Conservation (phyloP, 306 rosid genomes). For the Vachellia pachyceras region DNA sequence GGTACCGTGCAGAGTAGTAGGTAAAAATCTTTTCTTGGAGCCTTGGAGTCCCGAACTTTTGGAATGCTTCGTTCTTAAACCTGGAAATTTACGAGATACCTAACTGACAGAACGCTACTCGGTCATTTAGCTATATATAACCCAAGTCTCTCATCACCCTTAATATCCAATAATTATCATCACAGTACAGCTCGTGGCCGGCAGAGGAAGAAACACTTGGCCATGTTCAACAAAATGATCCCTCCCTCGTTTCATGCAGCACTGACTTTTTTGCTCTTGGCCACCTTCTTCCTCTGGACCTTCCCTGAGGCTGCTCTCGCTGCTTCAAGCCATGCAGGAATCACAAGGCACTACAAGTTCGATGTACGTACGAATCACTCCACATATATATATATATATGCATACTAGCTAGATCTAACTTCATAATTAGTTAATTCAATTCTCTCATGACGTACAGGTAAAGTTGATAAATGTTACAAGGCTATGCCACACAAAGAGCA, state of each 20-base stretch:
- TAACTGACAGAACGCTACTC: slow-evolving; percentile 45
- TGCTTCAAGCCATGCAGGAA: slow-evolving; percentile 45
- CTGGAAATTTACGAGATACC: slow-evolving; percentile 19
- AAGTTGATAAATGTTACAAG: slow-evolving; percentile 57
- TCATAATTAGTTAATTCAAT: too few species aligned
- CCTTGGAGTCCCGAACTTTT: slow-evolving; percentile 5
- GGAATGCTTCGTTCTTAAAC: slow-evolving; percentile 40
- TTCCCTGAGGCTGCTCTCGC: slow-evolving; percentile 43
- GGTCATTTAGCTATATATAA: slow-evolving; percentile 20
- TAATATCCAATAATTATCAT: background rate
- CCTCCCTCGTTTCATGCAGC: slow-evolving; percentile 34
- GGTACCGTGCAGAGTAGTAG: slow-evolving; percentile 50
- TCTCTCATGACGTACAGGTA: slow-evolving; percentile 43
- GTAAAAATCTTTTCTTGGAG: slow-evolving; percentile 20
- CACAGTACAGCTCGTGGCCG: background rate
- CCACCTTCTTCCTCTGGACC: slow-evolving; percentile 38
- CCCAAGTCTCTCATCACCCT: slow-evolving; percentile 18
- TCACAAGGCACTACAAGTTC: slow-evolving; percentile 71
- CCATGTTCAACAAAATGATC: background rate
- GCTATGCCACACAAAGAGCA: slow-evolving; percentile 65
- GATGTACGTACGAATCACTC: slow-evolving; percentile 52
- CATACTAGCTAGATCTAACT: too few species aligned
- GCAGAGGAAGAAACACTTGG: background rate
- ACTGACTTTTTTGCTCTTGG: slow-evolving; percentile 36
- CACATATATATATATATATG: background rate